Percentiles rank a stretch among this genome's conserved stretches.
These are phyloP conservation scores for Fusarium foetens DNA, from an alignment of 2,329 filamentous ascomycete species.

Conservation along the genomic window DNA sequence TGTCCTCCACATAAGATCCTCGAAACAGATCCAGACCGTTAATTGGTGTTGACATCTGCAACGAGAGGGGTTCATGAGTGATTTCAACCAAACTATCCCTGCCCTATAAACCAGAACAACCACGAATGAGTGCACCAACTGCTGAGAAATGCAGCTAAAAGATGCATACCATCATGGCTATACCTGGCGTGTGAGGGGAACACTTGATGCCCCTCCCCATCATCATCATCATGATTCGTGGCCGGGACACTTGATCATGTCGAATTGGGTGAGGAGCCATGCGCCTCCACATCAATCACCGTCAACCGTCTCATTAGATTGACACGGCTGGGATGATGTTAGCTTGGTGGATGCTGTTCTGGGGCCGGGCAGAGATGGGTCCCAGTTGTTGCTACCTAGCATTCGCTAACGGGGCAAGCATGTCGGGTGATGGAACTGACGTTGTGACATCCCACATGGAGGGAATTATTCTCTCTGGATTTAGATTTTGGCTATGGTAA, in stretches of 20 bases:
- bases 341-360: constrained; percentile 31
- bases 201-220: constrained; percentile 20
- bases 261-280: constrained; percentile 16
- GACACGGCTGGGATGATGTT: constrained; percentile 15
- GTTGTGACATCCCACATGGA: constrained; percentile 34
- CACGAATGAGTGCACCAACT: constrained; percentile 7
- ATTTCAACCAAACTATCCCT: constrained; percentile 14
- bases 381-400: constrained; percentile 21
- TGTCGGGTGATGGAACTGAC: constrained; percentile 34
- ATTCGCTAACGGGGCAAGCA: constrained; percentile 37
- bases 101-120: constrained; percentile 5
- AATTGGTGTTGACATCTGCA: constrained; percentile 5
- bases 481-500: not conserved
- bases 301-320: constrained; percentile 10
- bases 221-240: constrained; percentile 22
- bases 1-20: constrained; percentile 21
- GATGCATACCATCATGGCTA: constrained; percentile 38
- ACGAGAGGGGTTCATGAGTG: constrained; percentile 5
- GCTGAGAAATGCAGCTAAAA: constrained; percentile 34
- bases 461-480: constrained; percentile 4
- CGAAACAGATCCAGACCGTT: not conserved
- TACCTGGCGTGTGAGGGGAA: constrained; percentile 15
- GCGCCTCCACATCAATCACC: constrained; percentile 25
- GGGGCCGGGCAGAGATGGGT: constrained; percentile 29
- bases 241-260: constrained; percentile 4